Evolutionary conservation across 768 basidiomycete genomes (phyloP), one percentile per base, ranked within the genome.

Genomic region (Xerocomellus amylosporus): DNA sequence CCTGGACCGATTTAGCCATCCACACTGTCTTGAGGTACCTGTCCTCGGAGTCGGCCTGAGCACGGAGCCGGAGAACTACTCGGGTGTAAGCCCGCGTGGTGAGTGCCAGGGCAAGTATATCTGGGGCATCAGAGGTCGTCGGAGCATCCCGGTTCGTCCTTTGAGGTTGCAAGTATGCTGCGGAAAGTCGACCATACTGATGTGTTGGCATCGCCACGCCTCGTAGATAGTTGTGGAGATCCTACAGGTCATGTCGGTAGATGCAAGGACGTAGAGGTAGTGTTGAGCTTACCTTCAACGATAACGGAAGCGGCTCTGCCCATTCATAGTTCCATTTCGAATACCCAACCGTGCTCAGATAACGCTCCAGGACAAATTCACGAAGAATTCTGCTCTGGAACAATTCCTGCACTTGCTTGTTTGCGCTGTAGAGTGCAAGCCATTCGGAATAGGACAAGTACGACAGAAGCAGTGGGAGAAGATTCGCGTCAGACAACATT

Each of bases 191-290:
- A 1, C 83, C 77, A 59, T 88, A 92, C 57, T 87, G 82, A 58
- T 92, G 85, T 4, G 79, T 78, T 8, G 91, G 90, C 24, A 88
- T 80, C 6, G 84, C 85, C 5, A 92, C 86, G 3, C 88, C 88
- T 43, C 84, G 79, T 81, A 92, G 84, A 62, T 92, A 93, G 48
- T 86, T 80, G 62, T 81, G 81, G 38, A 94, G 76, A 69, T 93
- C 90, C 87, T 91, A 61, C 8, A 15, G 44, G 15, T 50, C 55
- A 31, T 38, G 55, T 67, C 22, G 66, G 56, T 9, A 31, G 3
- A 10, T 38, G 51, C 10, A 7, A 36, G 24, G 31, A 40, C 17
- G 39, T 30, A 19, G 39, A 53, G 24, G 39, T 34, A 43, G 40
- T 33, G 44, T 6, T 3, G 28, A 36, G 73, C 82, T 51, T 55